Evolutionary conservation across 2,329 filamentous ascomycete species (phyloP).

Genomic region (Fusarium coffeatum): DNA sequence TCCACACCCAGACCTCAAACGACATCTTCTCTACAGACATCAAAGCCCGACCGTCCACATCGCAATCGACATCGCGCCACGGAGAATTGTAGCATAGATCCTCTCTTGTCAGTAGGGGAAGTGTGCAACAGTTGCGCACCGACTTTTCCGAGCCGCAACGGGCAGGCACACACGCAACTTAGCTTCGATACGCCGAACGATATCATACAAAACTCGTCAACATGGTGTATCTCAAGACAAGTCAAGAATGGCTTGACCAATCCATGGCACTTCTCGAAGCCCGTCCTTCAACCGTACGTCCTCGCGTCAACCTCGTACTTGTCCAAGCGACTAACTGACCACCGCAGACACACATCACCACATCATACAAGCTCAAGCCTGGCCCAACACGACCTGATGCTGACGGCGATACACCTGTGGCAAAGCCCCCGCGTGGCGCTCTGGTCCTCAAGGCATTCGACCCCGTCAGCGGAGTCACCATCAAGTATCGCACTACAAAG

Average conservation of each 20-base stretch:
- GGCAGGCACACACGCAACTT: constrained; percentile 17
- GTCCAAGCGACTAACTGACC: constrained; percentile 16
- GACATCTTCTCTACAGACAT: constrained; percentile 11
- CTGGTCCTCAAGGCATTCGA: constrained; percentile 93
- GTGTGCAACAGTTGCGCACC: background rate
- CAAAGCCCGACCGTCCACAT: background rate
- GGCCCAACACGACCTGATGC: constrained; percentile 43
- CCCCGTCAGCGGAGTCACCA: constrained; percentile 79
- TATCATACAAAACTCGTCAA: background rate
- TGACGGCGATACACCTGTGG: constrained; percentile 45
- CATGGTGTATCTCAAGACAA: constrained; percentile 83
- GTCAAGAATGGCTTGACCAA: constrained; percentile 91
- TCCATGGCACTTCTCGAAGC: constrained; percentile 88
- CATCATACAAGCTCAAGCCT: constrained; percentile 82
- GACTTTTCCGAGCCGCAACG: constrained; percentile 1
- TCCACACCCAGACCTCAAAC: constrained; percentile 22
- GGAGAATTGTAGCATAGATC: background rate
- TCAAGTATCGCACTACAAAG: constrained; percentile 94
- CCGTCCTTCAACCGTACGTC: constrained; percentile 80
- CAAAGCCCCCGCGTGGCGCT: constrained; percentile 70
- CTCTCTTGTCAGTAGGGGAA: background rate
- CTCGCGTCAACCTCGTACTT: background rate
- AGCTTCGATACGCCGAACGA: background rate
- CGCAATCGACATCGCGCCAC: background rate
- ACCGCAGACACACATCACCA: constrained; percentile 85